Evolutionary conservation across 2,329 filamentous ascomycete genomes (phyloP).

Genomic region (Stemphylium lycopersici): DNA sequence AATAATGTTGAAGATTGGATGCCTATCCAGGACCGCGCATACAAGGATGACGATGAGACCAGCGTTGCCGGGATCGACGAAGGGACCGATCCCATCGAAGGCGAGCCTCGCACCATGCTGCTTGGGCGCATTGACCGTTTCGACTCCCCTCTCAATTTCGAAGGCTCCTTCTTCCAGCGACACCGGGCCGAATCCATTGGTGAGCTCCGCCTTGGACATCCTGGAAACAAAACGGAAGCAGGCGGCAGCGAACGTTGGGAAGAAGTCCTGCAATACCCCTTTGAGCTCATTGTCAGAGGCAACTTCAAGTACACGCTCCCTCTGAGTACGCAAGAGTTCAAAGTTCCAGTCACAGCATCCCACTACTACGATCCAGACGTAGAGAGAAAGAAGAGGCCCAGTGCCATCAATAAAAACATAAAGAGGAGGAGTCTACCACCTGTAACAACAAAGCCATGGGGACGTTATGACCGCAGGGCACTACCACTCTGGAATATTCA

Average conservation of each 20-base stretch:
- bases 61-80: constrained; percentile 51
- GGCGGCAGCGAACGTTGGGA: constrained; percentile 89
- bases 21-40: constrained; percentile 22
- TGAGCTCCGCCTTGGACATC: constrained; percentile 79
- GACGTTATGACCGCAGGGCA: constrained; percentile 40
- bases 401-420: constrained; percentile 8
- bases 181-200: constrained; percentile 75
- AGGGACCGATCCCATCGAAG: constrained; percentile 67
- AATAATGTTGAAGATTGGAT: constrained; percentile 37
- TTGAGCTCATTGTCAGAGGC: constrained; percentile 90
- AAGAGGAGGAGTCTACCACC: constrained; percentile 13
- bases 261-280: constrained; percentile 85
- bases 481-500: constrained; percentile 15
- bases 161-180: constrained; percentile 84
- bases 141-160: constrained; percentile 86
- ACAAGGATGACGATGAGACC: constrained; percentile 4
- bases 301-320: constrained; percentile 81
- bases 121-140: constrained; percentile 88
- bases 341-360: constrained; percentile 55
- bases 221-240: constrained; percentile 84
- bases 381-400: constrained; percentile 42
- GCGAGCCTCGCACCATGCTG: constrained; percentile 79
- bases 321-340: constrained; percentile 61
- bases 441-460: constrained; percentile 35
- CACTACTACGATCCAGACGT: constrained; percentile 46